phyloP scores from a whole-genome alignment of 345 rosid species.

The Jatropha curcas region DNA sequence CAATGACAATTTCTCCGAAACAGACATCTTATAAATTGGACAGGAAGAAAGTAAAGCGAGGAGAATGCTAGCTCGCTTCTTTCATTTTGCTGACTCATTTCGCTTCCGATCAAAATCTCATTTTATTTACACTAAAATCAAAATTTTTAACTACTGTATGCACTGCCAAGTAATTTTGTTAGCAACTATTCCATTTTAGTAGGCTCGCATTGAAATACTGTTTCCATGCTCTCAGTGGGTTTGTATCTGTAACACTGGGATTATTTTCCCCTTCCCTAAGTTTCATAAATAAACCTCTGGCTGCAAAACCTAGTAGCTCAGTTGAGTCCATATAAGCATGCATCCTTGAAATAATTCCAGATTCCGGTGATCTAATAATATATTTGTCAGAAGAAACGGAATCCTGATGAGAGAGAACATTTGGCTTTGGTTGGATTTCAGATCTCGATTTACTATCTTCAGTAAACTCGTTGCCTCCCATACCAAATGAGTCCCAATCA shows the following conservation, averaged over 20 bases:
- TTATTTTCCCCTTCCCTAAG: conserved; percentile 16
- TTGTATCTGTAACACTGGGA: conserved; percentile 9
- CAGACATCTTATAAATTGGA: too few species aligned
- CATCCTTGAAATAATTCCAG: conserved; percentile 44
- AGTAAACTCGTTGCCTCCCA: conserved; percentile 28
- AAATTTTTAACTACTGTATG: neutral
- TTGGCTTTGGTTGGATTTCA: conserved; percentile 13
- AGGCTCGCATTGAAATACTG: conserved; percentile 31
- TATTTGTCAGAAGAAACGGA: conserved; percentile 10
- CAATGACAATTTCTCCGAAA: too few species aligned
- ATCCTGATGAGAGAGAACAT: neutral
- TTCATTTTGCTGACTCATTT: too few species aligned
- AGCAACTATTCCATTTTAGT: conserved; percentile 6
- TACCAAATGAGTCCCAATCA: conserved; percentile 62
- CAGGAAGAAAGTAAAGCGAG: too few species aligned
- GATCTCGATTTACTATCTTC: conserved; percentile 10
- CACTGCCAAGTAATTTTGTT: neutral
- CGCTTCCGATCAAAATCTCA: neutral
- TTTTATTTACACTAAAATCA: neutral
- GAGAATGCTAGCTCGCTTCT: too few species aligned
- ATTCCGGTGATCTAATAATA: conserved; percentile 36
- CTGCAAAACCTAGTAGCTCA: conserved; percentile 77
- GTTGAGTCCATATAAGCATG: conserved; percentile 53
- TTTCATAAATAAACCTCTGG: conserved; percentile 58
- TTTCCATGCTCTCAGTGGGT: conserved; percentile 66